Conservation (phyloP, 192 early-diverging fungal genomes). For the Phycomyces blakesleeanus region DNA sequence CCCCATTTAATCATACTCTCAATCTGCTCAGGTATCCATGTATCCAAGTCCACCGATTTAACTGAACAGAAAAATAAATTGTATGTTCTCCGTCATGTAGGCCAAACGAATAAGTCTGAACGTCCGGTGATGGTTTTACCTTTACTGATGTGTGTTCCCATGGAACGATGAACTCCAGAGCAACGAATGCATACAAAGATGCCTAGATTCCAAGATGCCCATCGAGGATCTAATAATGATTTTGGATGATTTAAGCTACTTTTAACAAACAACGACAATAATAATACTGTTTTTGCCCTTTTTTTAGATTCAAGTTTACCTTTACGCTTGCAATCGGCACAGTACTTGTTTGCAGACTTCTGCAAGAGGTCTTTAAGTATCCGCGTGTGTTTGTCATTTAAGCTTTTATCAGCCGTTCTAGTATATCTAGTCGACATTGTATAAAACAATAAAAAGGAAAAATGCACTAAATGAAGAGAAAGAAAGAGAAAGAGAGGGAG, state of each 20-base stretch:
- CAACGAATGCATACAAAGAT: conserved; percentile 61
- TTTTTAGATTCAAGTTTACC: conserved; percentile 35
- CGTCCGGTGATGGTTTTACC: conserved; percentile 39
- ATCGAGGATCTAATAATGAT: conserved; percentile 56
- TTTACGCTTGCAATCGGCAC: conserved; percentile 81
- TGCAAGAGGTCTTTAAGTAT: conserved; percentile 70
- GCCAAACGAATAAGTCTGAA: background rate
- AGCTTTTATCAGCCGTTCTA: conserved; percentile 65
- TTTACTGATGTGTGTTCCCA: conserved; percentile 85
- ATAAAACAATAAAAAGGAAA: background rate
- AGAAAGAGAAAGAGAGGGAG: background rate
- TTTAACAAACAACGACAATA: conserved; percentile 1
- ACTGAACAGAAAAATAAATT: conserved; percentile 39
- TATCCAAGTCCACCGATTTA: conserved; percentile 81
- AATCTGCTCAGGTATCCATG: conserved; percentile 77
- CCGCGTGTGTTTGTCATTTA: conserved; percentile 66
- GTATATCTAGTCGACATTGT: conserved; percentile 60
- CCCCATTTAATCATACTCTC: conserved; percentile 80
- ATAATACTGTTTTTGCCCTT: conserved; percentile 2
- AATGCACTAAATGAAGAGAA: conserved; percentile 4
- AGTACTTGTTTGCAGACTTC: conserved; percentile 64
- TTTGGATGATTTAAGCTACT: background rate
- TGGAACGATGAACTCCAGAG: conserved; percentile 73
- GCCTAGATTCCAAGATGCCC: conserved; percentile 64
- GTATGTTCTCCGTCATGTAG: too few relatives aligned